phyloP scores from a whole-genome alignment of 2,329 filamentous ascomycete species.

The Lachnellula occidentalis region DNA sequence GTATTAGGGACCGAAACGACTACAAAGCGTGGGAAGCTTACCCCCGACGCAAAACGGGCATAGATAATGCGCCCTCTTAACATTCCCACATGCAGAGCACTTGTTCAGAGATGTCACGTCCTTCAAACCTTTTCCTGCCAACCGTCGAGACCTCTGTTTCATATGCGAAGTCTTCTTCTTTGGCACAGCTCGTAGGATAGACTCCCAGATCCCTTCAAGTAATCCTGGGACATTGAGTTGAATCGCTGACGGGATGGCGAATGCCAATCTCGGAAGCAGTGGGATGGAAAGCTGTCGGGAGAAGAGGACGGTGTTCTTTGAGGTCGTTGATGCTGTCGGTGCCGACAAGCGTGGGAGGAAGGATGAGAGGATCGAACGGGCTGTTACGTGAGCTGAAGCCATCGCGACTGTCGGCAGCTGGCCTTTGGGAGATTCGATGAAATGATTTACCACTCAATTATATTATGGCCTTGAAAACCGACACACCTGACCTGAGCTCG shows the following conservation, averaged over 20 bases:
- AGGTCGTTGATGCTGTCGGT: slow-evolving; percentile 36
- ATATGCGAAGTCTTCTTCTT: slow-evolving; percentile 99
- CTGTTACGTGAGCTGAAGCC: slow-evolving; percentile 39
- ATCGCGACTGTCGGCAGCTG: slow-evolving; percentile 32
- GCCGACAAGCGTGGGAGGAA: slow-evolving; percentile 52
- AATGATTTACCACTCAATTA: background rate
- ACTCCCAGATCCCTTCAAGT: slow-evolving; percentile 87
- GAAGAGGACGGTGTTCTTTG: slow-evolving; percentile 40
- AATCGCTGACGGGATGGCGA: slow-evolving; percentile 55
- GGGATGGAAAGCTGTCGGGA: slow-evolving; percentile 42
- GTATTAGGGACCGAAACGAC: slow-evolving; percentile 8
- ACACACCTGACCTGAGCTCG: background rate
- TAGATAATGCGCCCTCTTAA: slow-evolving; percentile 82
- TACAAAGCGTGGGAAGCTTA: slow-evolving; percentile 40
- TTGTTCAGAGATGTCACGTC: slow-evolving; percentile 83
- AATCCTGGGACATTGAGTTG: slow-evolving; percentile 58
- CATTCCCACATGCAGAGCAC: slow-evolving; percentile 81
- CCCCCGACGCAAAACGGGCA: slow-evolving; percentile 83
- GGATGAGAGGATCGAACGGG: slow-evolving; percentile 38
- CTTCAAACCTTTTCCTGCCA: slow-evolving; percentile 92
- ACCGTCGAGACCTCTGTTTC: slow-evolving; percentile 87
- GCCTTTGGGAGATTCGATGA: background rate
- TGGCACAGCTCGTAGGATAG: slow-evolving; percentile 82
- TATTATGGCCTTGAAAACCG: background rate
- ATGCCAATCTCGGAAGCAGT: slow-evolving; percentile 48